A percentile compares a stretch with the other conserved stretches of the same genome.
Conservation (phyloP, 257 asterid species). For the Fraxinus anomala region DNA sequence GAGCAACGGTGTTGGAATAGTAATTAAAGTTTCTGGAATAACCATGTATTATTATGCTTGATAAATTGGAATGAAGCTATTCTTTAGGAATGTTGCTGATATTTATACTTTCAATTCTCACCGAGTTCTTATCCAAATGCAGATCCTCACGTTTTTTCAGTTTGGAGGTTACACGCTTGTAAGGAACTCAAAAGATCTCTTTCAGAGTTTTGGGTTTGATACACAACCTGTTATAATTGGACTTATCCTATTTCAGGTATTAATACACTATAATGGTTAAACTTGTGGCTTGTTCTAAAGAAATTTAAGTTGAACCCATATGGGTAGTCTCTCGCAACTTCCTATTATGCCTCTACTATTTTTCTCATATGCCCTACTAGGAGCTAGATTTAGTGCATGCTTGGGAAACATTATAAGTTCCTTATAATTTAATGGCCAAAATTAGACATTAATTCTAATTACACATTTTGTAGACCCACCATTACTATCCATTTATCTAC, state of each 20-base stretch:
- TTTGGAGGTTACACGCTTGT: conserved; percentile 98
- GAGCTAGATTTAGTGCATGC: not conserved
- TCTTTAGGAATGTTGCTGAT: not conserved
- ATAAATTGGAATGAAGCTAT: not conserved
- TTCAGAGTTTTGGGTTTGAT: conserved; percentile 96
- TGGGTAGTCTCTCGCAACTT: conserved; percentile 13
- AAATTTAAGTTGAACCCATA: conserved; percentile 15
- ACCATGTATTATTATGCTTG: not conserved
- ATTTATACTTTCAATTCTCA: not conserved
- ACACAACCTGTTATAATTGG: conserved; percentile 98
- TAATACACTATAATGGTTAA: not conserved
- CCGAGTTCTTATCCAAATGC: conserved; percentile 33
- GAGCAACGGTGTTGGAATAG: not conserved
- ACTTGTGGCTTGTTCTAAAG: not conserved
- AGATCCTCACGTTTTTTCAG: conserved; percentile 85
- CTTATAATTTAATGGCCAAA: too few relatives aligned
- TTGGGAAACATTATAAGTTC: too few relatives aligned
- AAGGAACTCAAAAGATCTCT: conserved; percentile 89
- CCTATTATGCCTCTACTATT: not conserved
- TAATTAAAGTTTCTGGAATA: not conserved
- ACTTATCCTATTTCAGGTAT: conserved; percentile 92
- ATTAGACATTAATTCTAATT: too few relatives aligned
- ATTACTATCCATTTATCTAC: too few relatives aligned
- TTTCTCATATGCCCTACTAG: not conserved
- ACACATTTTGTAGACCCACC: too few relatives aligned